phyloP scores from a whole-genome alignment of 2,329 filamentous ascomycete species.

The Phaeosphaeriaceae sp. region DNA sequence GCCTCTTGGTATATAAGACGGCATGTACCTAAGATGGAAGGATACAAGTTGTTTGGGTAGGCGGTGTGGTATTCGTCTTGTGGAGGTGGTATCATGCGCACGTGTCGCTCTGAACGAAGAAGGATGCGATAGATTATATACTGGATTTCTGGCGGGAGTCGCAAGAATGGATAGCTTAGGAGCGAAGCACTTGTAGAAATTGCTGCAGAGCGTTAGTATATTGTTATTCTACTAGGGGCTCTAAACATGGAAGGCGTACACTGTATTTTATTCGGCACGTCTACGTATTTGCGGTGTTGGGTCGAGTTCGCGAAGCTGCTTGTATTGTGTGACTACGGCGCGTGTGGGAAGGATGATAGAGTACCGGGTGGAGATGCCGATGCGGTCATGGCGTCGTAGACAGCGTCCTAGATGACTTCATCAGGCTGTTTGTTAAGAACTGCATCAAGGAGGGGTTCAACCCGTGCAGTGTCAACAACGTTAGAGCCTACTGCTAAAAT shows the following conservation, averaged over 20 bases:
- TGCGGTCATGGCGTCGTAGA: no score
- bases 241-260: not conserved
- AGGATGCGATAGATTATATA: not conserved
- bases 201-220: not conserved
- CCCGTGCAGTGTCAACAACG: no score
- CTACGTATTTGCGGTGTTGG: constrained; percentile 6
- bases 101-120: not conserved
- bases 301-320: constrained; percentile 5
- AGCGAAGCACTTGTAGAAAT: not conserved
- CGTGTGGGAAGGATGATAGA: no score
- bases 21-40: not conserved
- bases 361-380: no score
- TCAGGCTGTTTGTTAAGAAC: no score
- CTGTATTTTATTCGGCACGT: not conserved
- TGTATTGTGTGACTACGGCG: no score
- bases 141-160: not conserved
- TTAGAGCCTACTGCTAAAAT: no score
- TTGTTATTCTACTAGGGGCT: not conserved
- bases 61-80: not conserved
- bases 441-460: no score
- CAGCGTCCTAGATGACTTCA: no score
- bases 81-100: not conserved
- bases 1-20: not conserved
- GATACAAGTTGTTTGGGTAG: not conserved
- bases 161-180: not conserved